Percentiles rank a stretch among this genome's conserved stretches.
These are phyloP conservation scores for Erodium trifolium DNA, from an alignment of 441 rosid genomes.

Conservation along the genomic window DNA sequence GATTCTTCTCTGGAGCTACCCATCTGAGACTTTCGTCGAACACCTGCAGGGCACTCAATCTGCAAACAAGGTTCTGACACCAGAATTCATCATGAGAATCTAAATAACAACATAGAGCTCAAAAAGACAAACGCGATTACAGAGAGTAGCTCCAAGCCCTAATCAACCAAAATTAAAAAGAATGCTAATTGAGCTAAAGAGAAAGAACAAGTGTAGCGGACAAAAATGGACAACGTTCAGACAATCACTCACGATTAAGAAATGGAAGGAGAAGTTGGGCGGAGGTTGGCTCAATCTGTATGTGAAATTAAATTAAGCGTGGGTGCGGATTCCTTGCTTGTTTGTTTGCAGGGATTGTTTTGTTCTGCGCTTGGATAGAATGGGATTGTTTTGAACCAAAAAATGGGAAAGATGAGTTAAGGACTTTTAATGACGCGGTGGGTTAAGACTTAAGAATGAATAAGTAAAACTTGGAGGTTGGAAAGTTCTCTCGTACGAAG, in stretches of 20 bases:
- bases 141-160: neutral
- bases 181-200: neutral
- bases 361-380: neutral
- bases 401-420: too few relatives aligned
- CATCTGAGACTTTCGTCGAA: constrained; percentile 28
- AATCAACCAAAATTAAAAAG: neutral
- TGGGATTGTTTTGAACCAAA: too few relatives aligned
- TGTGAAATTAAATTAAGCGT: neutral
- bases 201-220: neutral
- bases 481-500: too few relatives aligned
- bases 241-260: neutral
- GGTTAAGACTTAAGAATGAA: too few relatives aligned
- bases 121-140: neutral
- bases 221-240: neutral
- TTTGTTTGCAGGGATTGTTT: neutral
- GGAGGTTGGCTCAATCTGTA: neutral
- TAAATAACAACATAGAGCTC: neutral
- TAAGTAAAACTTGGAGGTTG: too few relatives aligned
- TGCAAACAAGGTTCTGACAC: neutral
- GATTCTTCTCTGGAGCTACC: constrained; percentile 68
- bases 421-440: too few relatives aligned
- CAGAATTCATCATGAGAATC: neutral
- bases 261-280: neutral
- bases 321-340: neutral
- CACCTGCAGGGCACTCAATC: constrained; percentile 1